Evolutionary conservation across 2,329 filamentous ascomycete species (phyloP), one percentile per base, ranked within the genome.

Genomic region (Penicillium sp.): DNA sequence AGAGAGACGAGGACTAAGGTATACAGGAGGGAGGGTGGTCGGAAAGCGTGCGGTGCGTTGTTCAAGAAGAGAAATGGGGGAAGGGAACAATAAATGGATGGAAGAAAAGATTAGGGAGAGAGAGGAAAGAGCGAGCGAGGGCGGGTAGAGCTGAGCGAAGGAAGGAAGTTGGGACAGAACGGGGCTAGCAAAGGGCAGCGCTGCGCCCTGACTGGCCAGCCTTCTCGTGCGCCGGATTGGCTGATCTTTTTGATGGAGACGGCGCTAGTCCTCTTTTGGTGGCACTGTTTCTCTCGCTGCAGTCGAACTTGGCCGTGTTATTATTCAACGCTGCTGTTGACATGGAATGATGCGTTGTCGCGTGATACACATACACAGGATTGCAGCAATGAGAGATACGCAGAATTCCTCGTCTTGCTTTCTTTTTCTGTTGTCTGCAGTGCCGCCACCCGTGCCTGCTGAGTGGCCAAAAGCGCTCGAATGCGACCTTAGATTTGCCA

Each of bases 101-200:
- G 33, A 38, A 42, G 33, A 51, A 40, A 38, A 51, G 42, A 45
- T 21, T 14, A 43, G 47, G 47, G 46, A 45, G 54, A 52, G 24
- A 56, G 47, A 52, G 45, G 35, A 58, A 57, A 50, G 55, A 56
- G 55, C 55, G 50, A 61, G 35, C 52, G 46, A 53, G 51, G 51
- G 51, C 21, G 52, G 43, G 18, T 47, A 18, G 26, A n/a, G n/a
- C 16, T 43, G 40, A 9, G 18, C 40, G n/a, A 43, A 21, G 40
- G 40, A 43, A 23, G 18, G 18, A 23, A 55, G 42, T 18, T 26
- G 3, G 18, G 1, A 20, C 0, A 5, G 18, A 40, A 16, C 26
- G 30, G 49, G 35, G 49, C 49, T 43, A 1, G 49, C 12, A n/a
- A n/a, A n/a, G n/a, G 21, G 16, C 26, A 16, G 28, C 26, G 35